Base-by-base conservation (phyloP, 2,329 filamentous ascomycete genomes). In the Diaporthe batatas region DNA sequence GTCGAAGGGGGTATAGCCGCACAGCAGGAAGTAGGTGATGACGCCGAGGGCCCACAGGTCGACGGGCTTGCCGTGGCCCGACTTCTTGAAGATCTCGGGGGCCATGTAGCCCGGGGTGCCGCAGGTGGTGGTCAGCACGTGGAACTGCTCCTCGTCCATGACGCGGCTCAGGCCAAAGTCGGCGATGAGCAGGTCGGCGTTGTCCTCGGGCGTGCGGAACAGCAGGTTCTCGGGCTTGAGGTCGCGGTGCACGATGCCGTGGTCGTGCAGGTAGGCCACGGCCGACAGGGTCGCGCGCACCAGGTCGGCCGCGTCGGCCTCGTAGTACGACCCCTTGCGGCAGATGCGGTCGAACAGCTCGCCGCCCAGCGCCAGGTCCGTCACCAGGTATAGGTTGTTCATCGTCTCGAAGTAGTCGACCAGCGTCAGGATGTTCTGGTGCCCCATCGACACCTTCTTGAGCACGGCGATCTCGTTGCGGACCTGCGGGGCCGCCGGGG, bases 321-420 rank as follows among this genome's bases (percentile, higher is more conserved):
- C 96, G 86, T 97, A 98, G 87, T 99, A 99, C 74, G 94, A 97
- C 76, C 96, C 96, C 85, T 99, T 99, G 76, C 96, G 93, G 84
- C 96, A 99, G 83, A 99, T 99, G 78, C 96, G 94, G 83, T 99
- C 96, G 82, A 99, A 99, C 21, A 99, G 91, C 83, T 99, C 96
- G 77, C 96, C 96, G 76, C 96, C 96, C 23, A 98, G 91, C 23
- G 96, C 96, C 42, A 99, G 92, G 80, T 99, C 96, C 55, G 96
- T 98, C 68, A 99, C 96, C 49, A 99, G 92, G 82, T 99, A 99
- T 76, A 99, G 89, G 84, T 99, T 99, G 86, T 99, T 98, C 94
- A 98, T 97, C 8, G 96, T 99, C 86, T 99, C 96, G 81, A 99
- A 99, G 84, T 98, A 99, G 86, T 99, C 96, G 79, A 98, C 96